These are phyloP conservation scores for Azolla pinnata DNA, from an alignment of 75 land plant genomes.

Conservation along the genomic window DNA sequence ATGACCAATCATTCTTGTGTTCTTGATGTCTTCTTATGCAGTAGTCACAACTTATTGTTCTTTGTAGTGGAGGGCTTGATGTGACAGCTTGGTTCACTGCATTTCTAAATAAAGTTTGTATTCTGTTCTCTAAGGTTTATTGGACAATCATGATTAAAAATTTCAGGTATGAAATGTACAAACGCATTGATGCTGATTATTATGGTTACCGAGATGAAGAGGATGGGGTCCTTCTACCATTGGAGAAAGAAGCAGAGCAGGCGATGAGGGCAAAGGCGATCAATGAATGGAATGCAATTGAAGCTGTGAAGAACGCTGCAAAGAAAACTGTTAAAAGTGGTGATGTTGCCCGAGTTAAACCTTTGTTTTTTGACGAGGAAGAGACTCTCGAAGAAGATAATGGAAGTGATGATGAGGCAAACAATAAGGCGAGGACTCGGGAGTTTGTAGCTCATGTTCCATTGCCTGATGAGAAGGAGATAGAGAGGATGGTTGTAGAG, in stretches of 20 bases:
- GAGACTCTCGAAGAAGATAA: slow-evolving; percentile 20
- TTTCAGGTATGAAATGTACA: slow-evolving; percentile 63
- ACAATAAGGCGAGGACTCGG: slow-evolving; percentile 21
- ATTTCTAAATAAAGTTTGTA: no score
- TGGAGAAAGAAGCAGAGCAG: slow-evolving; percentile 65
- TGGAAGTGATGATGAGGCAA: slow-evolving; percentile 16
- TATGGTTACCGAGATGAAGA: slow-evolving; percentile 96
- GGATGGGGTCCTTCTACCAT: slow-evolving; percentile 69
- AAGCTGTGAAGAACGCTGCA: slow-evolving; percentile 64
- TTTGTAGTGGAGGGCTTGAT: no score
- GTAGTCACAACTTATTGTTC: no score
- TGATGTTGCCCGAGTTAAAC: slow-evolving; percentile 49
- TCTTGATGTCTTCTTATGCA: no score
- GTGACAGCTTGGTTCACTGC: no score
- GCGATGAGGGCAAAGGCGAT: slow-evolving; percentile 51
- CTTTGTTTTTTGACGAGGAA: slow-evolving; percentile 40
- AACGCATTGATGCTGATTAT: slow-evolving; percentile 85
- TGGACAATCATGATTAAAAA: no score
- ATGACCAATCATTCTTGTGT: no score
- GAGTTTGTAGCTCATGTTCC: slow-evolving; percentile 96
- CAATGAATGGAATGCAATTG: slow-evolving; percentile 52
- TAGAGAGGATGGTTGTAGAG: slow-evolving; percentile 81
- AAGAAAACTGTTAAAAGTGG: slow-evolving; percentile 68
- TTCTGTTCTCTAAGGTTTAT: no score
- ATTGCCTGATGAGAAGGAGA: slow-evolving; percentile 88